Conservation (phyloP, 2,329 filamentous ascomycete genomes). For the Lecanicillium sp. region DNA sequence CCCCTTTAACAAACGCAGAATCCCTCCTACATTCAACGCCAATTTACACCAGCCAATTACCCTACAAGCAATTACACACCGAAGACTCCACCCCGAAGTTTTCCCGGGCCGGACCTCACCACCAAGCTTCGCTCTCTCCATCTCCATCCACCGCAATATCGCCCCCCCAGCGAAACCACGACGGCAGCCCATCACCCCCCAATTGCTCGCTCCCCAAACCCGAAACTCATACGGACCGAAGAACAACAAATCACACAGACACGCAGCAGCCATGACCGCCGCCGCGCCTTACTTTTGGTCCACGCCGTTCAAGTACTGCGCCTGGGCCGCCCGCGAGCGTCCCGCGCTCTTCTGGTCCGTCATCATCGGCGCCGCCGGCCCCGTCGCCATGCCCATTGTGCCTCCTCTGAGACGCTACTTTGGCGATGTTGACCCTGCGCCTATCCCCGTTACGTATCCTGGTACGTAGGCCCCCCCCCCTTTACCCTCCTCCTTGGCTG, state of each 20-base stretch:
- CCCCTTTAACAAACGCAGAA: no score
- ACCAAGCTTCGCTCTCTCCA: background rate
- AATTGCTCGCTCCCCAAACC: slow-evolving; percentile 4
- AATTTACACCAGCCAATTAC: no score
- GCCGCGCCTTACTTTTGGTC: slow-evolving; percentile 71
- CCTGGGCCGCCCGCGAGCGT: slow-evolving; percentile 81
- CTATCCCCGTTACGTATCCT: slow-evolving; percentile 85
- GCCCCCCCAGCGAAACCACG: no score
- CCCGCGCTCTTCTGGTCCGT: slow-evolving; percentile 89
- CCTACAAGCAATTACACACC: no score
- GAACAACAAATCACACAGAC: no score
- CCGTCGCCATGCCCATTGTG: slow-evolving; percentile 59
- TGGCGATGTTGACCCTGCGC: slow-evolving; percentile 65
- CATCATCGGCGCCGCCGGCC: slow-evolving; percentile 65
- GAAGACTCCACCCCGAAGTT: background rate
- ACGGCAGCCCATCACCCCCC: slow-evolving; percentile 11
- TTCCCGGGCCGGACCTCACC: slow-evolving; percentile 1
- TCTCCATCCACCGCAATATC: background rate
- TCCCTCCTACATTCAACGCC: no score
- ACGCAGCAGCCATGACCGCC: slow-evolving; percentile 45
- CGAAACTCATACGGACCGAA: background rate
- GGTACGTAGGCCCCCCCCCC: no score
- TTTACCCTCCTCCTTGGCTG: no score
- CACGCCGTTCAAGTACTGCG: slow-evolving; percentile 73
- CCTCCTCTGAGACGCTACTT: slow-evolving; percentile 66